Conservation (phyloP, 192 early-diverging fungal species). For the Coemansia sp. region DNA sequence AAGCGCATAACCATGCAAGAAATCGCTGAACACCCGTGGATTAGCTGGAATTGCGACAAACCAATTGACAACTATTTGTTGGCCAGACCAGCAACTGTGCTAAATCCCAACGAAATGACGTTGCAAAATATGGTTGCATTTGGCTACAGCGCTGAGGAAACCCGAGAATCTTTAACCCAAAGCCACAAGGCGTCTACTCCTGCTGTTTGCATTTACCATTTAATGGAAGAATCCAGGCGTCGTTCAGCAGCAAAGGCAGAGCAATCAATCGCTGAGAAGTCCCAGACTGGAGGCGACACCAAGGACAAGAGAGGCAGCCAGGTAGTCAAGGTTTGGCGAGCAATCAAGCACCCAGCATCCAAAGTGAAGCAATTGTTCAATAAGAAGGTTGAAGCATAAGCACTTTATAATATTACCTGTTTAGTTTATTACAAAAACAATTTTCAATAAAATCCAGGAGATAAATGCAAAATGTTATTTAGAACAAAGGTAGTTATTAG, state of each 20-base stretch:
- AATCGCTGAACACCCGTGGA: conserved; percentile 72
- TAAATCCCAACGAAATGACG: conserved; percentile 29
- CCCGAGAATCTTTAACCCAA: conserved; percentile 22
- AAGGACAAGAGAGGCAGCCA: background rate
- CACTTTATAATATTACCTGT: background rate
- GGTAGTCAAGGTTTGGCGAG: conserved; percentile 3
- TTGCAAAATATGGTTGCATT: conserved; percentile 47
- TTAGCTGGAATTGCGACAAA: conserved; percentile 60
- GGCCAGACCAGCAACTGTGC: conserved; percentile 38
- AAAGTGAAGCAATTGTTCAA: conserved; percentile 4
- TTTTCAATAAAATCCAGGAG: background rate
- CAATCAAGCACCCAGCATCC: conserved; percentile 4
- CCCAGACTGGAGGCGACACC: background rate
- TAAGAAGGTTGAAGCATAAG: background rate
- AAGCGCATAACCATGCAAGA: conserved; percentile 65
- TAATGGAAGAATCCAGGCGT: conserved; percentile 30
- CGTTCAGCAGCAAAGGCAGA: background rate
- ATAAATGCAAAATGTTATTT: no score
- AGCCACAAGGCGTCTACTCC: conserved; percentile 36
- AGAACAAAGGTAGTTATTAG: no score
- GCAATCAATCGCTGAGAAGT: background rate
- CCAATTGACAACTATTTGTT: conserved; percentile 68
- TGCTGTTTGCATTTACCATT: conserved; percentile 50
- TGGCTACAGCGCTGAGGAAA: conserved; percentile 20
- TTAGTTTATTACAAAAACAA: background rate